phyloP scores from a whole-genome alignment of 148 eudicot genomes.

The Fagopyrum tataricum region DNA sequence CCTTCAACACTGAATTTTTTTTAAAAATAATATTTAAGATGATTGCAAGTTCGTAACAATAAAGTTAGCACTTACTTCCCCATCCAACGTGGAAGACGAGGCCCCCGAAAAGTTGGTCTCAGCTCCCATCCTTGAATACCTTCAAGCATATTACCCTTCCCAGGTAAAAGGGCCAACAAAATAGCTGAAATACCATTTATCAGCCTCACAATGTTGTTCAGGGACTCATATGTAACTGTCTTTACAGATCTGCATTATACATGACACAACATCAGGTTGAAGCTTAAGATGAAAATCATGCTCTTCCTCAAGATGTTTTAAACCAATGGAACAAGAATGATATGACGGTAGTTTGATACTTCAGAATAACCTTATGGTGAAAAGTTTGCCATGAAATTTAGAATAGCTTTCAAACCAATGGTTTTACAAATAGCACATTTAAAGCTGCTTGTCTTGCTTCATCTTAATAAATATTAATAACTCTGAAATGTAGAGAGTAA shows the following conservation, averaged over 20 bases:
- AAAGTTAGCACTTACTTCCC: conserved; percentile 58
- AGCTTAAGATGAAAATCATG: background rate
- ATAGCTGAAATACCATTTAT: conserved; percentile 91
- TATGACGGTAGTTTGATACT: background rate
- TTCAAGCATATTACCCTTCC: conserved; percentile 85
- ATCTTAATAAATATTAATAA: background rate
- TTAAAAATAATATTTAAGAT: background rate
- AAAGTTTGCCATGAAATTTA: background rate
- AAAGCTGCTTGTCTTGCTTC: background rate
- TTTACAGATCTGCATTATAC: conserved; percentile 68
- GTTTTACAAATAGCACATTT: background rate
- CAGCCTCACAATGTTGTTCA: conserved; percentile 69
- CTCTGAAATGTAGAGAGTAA: background rate
- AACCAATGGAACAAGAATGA: background rate
- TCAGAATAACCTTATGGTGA: background rate
- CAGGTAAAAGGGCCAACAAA: conserved; percentile 78
- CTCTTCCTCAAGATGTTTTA: background rate
- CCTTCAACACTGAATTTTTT: background rate
- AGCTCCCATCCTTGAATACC: conserved; percentile 99
- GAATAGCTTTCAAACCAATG: background rate
- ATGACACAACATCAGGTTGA: background rate
- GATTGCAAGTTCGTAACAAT: background rate
- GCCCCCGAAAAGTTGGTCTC: conserved; percentile 90
- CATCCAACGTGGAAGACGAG: conserved; percentile 97
- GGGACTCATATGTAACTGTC: conserved; percentile 77